Base-by-base conservation (phyloP, 1,284 basidiomycete species). In the Ceratobasidium papillatum region DNA sequence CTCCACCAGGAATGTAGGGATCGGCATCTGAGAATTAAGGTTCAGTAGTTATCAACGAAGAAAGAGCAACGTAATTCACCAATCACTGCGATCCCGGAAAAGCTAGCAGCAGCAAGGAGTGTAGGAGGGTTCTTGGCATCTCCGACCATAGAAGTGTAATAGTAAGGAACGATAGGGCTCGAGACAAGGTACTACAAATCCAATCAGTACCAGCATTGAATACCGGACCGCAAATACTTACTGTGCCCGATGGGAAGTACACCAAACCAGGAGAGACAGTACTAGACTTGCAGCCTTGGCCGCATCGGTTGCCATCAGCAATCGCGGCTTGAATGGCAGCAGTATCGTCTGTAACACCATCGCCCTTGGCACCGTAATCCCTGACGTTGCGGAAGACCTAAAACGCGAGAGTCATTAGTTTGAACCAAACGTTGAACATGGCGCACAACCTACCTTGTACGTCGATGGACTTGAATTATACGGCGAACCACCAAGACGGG, bases 311-410 rank as follows among this genome's bases (percentile, higher is more conserved):
- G 30, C 79, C 79, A 19, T 75, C 69, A n/a, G 78, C 56, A 45
- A 82, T 82, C 22, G 82, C 82, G 9, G 61, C 34, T 19, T 82
- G 79, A 73, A 82, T 82, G 8, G 81, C 81, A 0, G 76, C 77
- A 0, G 81, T 81, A 65, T 82, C 81, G 43, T 82, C 81, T 25
- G 74, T 75, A 27, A 62, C 56, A 41, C 81, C 81, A 63, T 81
- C 81, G 11, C 81, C 82, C 30, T 74, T 76, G 11, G 82, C 82
- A 12, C 82, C 82, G 62, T 77, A 82, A 65, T 82, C 80, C 62
- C 78, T 79, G 51, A 82, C 82, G 43, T 82, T 81, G 61, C 82
- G 79, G 63, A 78, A 82, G 43, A 82, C 80, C 25, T 74, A 34
- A 3, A 9, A 30, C 17, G 17, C 2, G 8, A 7, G 19, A 11